Conservation (phyloP, 2,329 filamentous ascomycete genomes). For the Paramyrothecium roridum region DNA sequence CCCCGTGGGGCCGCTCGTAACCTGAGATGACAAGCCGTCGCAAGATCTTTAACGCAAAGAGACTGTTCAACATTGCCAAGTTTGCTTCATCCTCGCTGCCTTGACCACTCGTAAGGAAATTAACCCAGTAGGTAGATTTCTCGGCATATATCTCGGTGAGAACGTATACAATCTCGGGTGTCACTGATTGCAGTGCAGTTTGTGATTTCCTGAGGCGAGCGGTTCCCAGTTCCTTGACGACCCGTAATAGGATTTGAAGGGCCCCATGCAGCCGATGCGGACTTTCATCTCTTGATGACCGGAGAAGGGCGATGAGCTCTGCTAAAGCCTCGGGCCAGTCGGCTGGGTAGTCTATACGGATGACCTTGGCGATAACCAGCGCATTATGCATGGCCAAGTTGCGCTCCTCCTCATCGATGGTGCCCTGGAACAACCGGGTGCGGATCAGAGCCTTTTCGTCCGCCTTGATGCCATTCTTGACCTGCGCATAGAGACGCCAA, state of each 20-base stretch:
- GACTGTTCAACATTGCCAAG: conserved; percentile 70
- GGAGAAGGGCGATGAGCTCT: conserved; percentile 62
- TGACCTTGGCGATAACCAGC: conserved; percentile 80
- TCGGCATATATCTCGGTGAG: conserved; percentile 75
- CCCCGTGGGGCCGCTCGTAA: conserved; percentile 80
- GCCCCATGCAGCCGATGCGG: conserved; percentile 67
- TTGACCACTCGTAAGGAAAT: conserved; percentile 53
- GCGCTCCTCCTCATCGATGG: conserved; percentile 71
- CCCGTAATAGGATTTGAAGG: conserved; percentile 74
- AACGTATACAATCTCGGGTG: conserved; percentile 80
- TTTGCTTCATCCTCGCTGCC: conserved; percentile 58
- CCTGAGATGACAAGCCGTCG: conserved; percentile 76
- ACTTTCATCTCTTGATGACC: conserved; percentile 47
- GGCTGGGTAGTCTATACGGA: conserved; percentile 82
- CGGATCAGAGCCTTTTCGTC: conserved; percentile 78
- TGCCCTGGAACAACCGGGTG: conserved; percentile 69
- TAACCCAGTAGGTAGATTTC: conserved; percentile 68
- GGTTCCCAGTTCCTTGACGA: conserved; percentile 87
- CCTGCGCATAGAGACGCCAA: conserved; percentile 66
- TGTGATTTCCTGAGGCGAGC: conserved; percentile 73
- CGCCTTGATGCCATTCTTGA: conserved; percentile 64
- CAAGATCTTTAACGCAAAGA: conserved; percentile 75
- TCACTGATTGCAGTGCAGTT: conserved; percentile 70
- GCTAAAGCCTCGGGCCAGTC: conserved; percentile 72
- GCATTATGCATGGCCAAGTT: conserved; percentile 84